These are phyloP conservation scores for Arabidopsis suecica DNA, from an alignment of 345 rosid genomes.

Conservation along the genomic window DNA sequence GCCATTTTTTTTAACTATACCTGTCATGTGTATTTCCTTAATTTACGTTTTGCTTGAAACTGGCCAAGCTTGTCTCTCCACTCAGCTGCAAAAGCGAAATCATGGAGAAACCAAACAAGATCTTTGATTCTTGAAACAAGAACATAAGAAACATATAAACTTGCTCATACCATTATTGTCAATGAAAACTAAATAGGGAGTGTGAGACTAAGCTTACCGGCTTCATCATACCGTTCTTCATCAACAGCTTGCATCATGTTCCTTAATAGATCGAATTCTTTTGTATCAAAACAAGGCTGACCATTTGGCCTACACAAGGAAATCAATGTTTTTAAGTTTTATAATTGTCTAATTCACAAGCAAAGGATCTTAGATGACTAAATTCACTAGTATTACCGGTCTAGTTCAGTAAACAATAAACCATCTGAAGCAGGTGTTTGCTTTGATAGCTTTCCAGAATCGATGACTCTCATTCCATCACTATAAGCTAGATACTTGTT, in stretches of 20 bases:
- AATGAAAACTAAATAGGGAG: background rate
- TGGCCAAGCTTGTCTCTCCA: constrained; percentile 94
- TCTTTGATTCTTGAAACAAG: background rate
- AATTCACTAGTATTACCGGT: constrained; percentile 53
- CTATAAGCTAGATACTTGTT: constrained; percentile 92
- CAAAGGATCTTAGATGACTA: constrained; percentile 8
- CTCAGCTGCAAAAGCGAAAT: constrained; percentile 63
- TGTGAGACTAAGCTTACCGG: constrained; percentile 54
- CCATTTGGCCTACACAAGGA: constrained; percentile 75
- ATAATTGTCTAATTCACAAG: background rate
- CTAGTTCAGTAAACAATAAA: constrained; percentile 70
- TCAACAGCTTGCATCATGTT: constrained; percentile 77
- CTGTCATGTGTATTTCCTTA: constrained; percentile 71
- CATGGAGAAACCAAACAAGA: constrained; percentile 3
- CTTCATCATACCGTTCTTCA: constrained; percentile 91
- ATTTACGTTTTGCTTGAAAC: constrained; percentile 83
- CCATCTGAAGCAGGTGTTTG: constrained; percentile 70
- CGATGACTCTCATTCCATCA: constrained; percentile 91
- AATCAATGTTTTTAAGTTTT: background rate
- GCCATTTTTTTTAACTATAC: constrained; percentile 20
- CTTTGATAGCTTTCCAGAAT: constrained; percentile 66
- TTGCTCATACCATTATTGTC: constrained; percentile 13
- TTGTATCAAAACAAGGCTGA: constrained; percentile 85
- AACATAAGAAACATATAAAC: background rate
- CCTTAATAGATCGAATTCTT: constrained; percentile 75